A percentile compares a stretch with the other conserved stretches of the same genome.
Conservation (phyloP, 306 rosid species). For the Adenanthera pavonina region DNA sequence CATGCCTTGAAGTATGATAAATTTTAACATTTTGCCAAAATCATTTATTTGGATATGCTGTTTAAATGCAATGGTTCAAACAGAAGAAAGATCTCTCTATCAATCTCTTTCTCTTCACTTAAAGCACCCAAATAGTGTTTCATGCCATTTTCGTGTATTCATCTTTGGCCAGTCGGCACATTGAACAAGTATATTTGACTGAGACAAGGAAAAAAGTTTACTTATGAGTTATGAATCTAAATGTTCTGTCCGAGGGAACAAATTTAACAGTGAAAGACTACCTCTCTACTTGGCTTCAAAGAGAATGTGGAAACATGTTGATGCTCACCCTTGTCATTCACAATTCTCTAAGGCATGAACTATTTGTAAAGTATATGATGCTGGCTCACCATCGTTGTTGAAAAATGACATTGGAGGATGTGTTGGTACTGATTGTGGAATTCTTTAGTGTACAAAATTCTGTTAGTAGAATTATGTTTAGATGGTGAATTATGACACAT, state of each 20-base stretch:
- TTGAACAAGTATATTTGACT: constrained; percentile 1
- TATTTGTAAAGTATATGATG: neutral
- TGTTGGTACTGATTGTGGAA: neutral
- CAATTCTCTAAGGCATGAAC: neutral
- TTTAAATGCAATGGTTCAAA: constrained; percentile 27
- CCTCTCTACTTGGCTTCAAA: neutral
- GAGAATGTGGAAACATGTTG: neutral
- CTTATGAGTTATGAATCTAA: neutral
- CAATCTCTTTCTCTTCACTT: constrained; percentile 3
- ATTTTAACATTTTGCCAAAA: neutral
- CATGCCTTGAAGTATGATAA: constrained; percentile 22
- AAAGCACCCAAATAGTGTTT: neutral
- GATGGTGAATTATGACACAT: neutral
- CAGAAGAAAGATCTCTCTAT: neutral
- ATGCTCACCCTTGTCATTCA: neutral
- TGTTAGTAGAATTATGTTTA: neutral
- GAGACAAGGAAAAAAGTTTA: neutral
- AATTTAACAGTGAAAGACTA: neutral
- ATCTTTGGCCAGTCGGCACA: neutral
- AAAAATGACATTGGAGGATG: neutral
- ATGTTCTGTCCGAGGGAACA: neutral
- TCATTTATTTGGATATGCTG: constrained; percentile 24
- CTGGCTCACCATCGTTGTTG: neutral
- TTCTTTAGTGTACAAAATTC: neutral
- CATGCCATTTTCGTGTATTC: neutral